These are phyloP conservation scores for Orychophragmus violaceus DNA, from an alignment of 345 rosid genomes.

Conservation along the genomic window DNA sequence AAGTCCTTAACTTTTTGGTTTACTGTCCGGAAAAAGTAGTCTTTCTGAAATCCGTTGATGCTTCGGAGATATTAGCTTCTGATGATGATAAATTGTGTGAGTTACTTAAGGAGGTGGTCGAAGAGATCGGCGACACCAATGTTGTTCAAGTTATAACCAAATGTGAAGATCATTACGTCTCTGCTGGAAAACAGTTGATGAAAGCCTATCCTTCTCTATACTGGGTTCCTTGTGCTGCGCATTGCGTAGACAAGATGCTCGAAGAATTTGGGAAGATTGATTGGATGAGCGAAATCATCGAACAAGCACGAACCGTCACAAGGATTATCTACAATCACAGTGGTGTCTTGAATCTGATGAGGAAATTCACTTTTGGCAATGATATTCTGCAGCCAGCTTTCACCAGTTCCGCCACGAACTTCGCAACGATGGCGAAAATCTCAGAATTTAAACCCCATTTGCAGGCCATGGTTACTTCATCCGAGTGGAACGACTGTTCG, in stretches of 20 bases:
- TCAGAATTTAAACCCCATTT: constrained; percentile 52
- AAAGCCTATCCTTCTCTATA: constrained; percentile 63
- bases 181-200: constrained; percentile 58
- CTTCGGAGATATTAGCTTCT: constrained; percentile 43
- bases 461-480: constrained; percentile 79
- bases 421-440: constrained; percentile 54
- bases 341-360: constrained; percentile 62
- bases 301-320: constrained; percentile 74
- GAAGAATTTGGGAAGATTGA: constrained; percentile 48
- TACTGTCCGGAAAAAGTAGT: constrained; percentile 62
- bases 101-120: constrained; percentile 61
- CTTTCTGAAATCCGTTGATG: constrained; percentile 64
- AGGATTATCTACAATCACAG: constrained; percentile 74
- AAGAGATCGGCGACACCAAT: constrained; percentile 63
- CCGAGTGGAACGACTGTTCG: constrained; percentile 72
- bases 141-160: constrained; percentile 86
- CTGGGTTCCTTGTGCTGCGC: constrained; percentile 87
- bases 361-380: constrained; percentile 61
- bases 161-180: constrained; percentile 46
- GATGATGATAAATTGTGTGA: constrained; percentile 45
- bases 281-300: constrained; percentile 59
- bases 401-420: constrained; percentile 63
- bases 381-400: constrained; percentile 64
- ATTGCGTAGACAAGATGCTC: constrained; percentile 65
- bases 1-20: constrained; percentile 50